phyloP scores from a whole-genome alignment of 768 basidiomycete genomes.

The Naganishia vaughanmartiniae region DNA sequence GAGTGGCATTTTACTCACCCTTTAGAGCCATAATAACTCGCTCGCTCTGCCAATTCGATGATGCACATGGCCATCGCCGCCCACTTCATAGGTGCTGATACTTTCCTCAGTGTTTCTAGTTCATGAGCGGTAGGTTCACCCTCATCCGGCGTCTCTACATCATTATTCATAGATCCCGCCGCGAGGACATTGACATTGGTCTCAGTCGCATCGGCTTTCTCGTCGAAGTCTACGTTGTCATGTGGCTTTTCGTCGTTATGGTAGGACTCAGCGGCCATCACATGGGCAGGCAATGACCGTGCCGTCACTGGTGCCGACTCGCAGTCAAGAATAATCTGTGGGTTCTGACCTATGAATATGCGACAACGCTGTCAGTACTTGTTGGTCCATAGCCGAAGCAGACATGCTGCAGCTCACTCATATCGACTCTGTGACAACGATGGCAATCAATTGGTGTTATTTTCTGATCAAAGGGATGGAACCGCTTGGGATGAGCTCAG shows the following conservation, averaged over 20 bases:
- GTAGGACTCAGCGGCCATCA: not conserved
- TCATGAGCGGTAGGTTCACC: constrained; percentile 35
- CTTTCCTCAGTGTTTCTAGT: constrained; percentile 37
- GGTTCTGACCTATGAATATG: not conserved
- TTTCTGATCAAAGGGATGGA: too few relatives aligned
- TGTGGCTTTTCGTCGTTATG: not conserved
- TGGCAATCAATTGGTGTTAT: too few relatives aligned
- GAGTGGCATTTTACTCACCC: not conserved
- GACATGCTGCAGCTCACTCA: too few relatives aligned
- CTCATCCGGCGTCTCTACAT: constrained; percentile 1
- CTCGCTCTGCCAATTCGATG: constrained; percentile 50
- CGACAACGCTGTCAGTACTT: not conserved
- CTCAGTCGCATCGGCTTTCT: not conserved
- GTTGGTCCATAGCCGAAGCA: too few relatives aligned
- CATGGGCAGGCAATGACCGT: not conserved
- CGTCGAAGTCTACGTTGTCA: not conserved
- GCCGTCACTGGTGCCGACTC: constrained; percentile 35
- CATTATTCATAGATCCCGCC: not conserved
- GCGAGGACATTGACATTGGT: not conserved
- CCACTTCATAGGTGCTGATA: constrained; percentile 42
- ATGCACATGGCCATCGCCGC: constrained; percentile 49
- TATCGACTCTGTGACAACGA: too few relatives aligned
- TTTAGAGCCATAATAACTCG: constrained; percentile 12
- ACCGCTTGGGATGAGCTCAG: too few relatives aligned
- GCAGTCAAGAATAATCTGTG: constrained; percentile 30